These are phyloP conservation scores for Leptographium flavum DNA, from an alignment of 2,329 filamentous ascomycete genomes.

Conservation along the genomic window DNA sequence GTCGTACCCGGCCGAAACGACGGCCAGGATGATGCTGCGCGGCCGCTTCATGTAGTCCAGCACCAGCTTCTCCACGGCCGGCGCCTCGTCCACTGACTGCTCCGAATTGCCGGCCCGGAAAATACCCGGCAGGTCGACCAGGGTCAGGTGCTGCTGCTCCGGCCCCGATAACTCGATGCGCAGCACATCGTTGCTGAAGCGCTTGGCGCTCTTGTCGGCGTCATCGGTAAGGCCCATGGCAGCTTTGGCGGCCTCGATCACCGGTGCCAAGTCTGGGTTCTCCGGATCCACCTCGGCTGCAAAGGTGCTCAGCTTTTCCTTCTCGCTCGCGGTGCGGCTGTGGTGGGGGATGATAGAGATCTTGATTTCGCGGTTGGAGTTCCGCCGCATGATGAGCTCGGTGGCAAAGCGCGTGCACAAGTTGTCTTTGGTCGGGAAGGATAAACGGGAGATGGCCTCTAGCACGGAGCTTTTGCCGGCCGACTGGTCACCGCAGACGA, in stretches of 20 bases:
- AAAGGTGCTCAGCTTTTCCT: conserved; percentile 16
- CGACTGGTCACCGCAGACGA: conserved; percentile 48
- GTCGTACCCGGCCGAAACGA: conserved; percentile 41
- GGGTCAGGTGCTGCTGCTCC: conserved; percentile 34
- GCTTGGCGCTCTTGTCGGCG: conserved; percentile 10
- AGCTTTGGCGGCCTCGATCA: conserved; percentile 25
- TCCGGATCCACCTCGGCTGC: conserved; percentile 8
- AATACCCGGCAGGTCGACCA: conserved; percentile 45
- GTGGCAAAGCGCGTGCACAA: conserved; percentile 51
- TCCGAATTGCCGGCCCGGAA: conserved; percentile 31
- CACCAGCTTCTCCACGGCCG: conserved; percentile 32
- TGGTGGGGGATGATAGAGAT: conserved; percentile 23
- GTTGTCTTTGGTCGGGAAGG: conserved; percentile 42
- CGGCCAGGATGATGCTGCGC: conserved; percentile 45
- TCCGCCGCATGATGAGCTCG: conserved; percentile 42
- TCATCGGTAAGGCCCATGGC: conserved; percentile 31
- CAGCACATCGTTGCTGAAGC: conserved; percentile 33
- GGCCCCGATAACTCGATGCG: conserved; percentile 33
- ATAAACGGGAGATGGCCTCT: conserved; percentile 47
- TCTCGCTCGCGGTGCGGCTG: conserved; percentile 15
- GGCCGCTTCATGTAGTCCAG: conserved; percentile 38
- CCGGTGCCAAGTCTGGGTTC: conserved; percentile 15
- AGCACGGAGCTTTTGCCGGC: conserved; percentile 52
- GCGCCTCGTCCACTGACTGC: conserved; percentile 28
- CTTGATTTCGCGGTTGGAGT: conserved; percentile 17